Conservation (phyloP, 805 yeast species). For the Myxozyma monticola region DNA sequence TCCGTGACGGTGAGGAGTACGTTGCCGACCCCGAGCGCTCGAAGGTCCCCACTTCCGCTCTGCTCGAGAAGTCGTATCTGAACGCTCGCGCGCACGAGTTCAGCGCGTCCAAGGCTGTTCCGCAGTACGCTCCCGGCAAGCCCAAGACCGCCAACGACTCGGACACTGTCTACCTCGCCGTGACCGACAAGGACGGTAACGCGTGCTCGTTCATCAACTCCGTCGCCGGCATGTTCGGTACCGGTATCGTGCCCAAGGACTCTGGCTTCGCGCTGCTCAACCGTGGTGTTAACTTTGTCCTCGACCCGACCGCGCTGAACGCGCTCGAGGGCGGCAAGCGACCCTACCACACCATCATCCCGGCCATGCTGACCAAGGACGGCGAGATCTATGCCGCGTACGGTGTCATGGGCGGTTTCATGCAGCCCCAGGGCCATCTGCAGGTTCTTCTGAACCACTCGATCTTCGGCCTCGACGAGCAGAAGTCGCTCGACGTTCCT, state of each 20-base stretch:
- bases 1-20: slow-evolving; percentile 72
- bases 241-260: slow-evolving; percentile 60
- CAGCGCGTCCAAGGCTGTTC: slow-evolving; percentile 43
- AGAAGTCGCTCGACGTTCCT: slow-evolving; percentile 73
- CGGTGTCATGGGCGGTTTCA: slow-evolving; percentile 86
- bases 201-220: slow-evolving; percentile 82
- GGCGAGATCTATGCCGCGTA: slow-evolving; percentile 64
- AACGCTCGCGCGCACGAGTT: slow-evolving; percentile 52
- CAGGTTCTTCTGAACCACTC: slow-evolving; percentile 70
- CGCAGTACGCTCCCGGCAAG: slow-evolving; percentile 47
- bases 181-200: slow-evolving; percentile 66
- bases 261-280: slow-evolving; percentile 71
- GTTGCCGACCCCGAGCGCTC: slow-evolving; percentile 57
- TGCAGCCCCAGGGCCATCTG: slow-evolving; percentile 83
- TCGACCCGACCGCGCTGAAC: slow-evolving; percentile 58
- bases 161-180: slow-evolving; percentile 72
- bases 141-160: slow-evolving; percentile 59
- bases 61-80: slow-evolving; percentile 54
- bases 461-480: slow-evolving; percentile 65
- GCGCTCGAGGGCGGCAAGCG: slow-evolving; percentile 67
- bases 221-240: slow-evolving; percentile 67
- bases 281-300: slow-evolving; percentile 73
- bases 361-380: slow-evolving; percentile 67
- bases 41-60: slow-evolving; percentile 43
- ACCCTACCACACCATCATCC: slow-evolving; percentile 81